Percentiles rank a stretch among this genome's conserved stretches.
These are phyloP conservation scores for Symbiodinium pilosum DNA, from an alignment of 73 alveolate species.

Conservation along the genomic window DNA sequence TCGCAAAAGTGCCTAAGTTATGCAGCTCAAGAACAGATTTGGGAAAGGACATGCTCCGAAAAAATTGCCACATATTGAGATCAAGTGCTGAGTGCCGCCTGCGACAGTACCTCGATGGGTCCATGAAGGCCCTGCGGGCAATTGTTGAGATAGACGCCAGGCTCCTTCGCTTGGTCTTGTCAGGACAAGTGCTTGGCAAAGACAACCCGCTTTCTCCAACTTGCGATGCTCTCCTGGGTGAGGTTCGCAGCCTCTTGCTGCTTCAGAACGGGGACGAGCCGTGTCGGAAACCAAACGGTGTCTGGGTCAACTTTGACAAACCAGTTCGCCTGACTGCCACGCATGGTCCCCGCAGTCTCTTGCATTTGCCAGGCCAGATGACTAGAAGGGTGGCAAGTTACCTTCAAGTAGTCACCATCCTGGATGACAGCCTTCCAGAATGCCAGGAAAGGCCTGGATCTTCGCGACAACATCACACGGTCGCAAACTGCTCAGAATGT, in stretches of 20 bases:
- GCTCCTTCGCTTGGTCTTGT: constrained; percentile 4
- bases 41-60: background rate
- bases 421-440: constrained; percentile 48
- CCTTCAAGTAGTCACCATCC: constrained; percentile 86
- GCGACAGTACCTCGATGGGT: constrained; percentile 65
- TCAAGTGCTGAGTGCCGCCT: constrained; percentile 36
- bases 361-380: background rate
- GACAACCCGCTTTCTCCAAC: too few relatives aligned
- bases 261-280: constrained; percentile 47
- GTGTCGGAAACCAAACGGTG: constrained; percentile 73
- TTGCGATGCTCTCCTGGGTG: background rate
- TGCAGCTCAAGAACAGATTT: background rate
- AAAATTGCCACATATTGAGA: background rate
- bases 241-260: constrained; percentile 19
- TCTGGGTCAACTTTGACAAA: constrained; percentile 72
- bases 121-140: constrained; percentile 55
- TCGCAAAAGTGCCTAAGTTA: background rate
- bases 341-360: background rate
- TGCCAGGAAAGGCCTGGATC: constrained; percentile 54
- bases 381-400: too few relatives aligned
- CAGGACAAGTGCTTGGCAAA: too few relatives aligned
- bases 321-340: constrained; percentile 29
- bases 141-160: constrained; percentile 77
- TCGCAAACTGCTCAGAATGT: too few relatives aligned
- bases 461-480: background rate